phyloP scores from a whole-genome alignment of 768 basidiomycete genomes.

The Trichaptum fuscoviolaceum region DNA sequence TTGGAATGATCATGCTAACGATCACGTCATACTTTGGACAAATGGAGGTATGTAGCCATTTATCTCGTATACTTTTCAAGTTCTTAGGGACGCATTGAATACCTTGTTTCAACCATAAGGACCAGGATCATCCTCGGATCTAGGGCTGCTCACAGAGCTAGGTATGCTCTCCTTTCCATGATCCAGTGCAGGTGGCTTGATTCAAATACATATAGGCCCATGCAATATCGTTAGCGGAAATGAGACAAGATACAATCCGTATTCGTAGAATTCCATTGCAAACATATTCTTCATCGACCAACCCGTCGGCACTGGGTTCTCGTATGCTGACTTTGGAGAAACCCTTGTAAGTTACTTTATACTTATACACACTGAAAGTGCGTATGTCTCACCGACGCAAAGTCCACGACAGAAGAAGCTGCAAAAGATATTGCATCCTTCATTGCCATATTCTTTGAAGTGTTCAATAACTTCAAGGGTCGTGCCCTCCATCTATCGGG shows the following conservation, averaged over 20 bases:
- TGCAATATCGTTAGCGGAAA: conserved; percentile 22
- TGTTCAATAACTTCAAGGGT: conserved; percentile 33
- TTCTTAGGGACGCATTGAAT: neutral
- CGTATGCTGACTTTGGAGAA: conserved; percentile 24
- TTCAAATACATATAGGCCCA: conserved; percentile 18
- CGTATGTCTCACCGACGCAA: too few relatives aligned
- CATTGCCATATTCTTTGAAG: conserved; percentile 33
- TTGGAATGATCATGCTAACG: conserved; percentile 26
- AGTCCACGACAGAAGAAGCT: conserved; percentile 30
- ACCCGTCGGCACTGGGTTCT: conserved; percentile 23
- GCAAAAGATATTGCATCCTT: conserved; percentile 34
- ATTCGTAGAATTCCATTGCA: conserved; percentile 12
- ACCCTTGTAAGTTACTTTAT: conserved; percentile 15
- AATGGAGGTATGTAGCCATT: conserved; percentile 31
- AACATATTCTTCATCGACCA: conserved; percentile 28
- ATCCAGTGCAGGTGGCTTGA: neutral
- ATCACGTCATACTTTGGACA: conserved; percentile 31
- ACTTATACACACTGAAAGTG: neutral
- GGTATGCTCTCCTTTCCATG: conserved; percentile 21
- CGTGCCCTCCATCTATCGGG: conserved; percentile 33
- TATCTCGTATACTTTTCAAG: conserved; percentile 19
- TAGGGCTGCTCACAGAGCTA: conserved; percentile 44
- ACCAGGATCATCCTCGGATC: conserved; percentile 23
- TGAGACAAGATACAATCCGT: conserved; percentile 13
- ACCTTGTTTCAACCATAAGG: conserved; percentile 5